Evolutionary conservation across 495 filamentous ascomycete genomes (phyloP), one percentile per base, ranked within the genome.

Genomic region (Cercophora newfieldiana): DNA sequence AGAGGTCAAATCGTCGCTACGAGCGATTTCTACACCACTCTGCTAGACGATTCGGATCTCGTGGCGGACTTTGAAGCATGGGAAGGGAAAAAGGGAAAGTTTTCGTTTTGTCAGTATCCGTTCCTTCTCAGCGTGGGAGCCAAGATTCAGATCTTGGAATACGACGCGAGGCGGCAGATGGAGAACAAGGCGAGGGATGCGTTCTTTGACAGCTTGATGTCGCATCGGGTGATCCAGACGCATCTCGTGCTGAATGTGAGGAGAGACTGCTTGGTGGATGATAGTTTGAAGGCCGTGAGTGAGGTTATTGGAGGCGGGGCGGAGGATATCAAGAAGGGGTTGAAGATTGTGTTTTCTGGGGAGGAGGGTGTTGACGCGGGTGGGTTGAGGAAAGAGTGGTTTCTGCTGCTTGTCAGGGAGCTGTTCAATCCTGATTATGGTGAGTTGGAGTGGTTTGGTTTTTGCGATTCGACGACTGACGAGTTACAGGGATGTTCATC

Each of bases 331-430:
- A 98, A 98, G 77, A 97, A 98, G 75, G 92, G 90, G 7, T 77
- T 98, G 53, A 87, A 90, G 30, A 94, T 97, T 54, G 89, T 91
- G 63, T 98, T 98, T 69, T 74, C 86, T 24, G 93, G 92, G 50
- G 94, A 97, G 75, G 94, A 97, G 74, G 94, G 94, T 1, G 86
- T 97, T 53, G 94, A 98, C 79, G 94, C 91, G 8, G 94, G 94
- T 28, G 94, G 94, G 4, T 83, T 96, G 30, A 87, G 93, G 55
- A 98, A 98, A 74, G 94, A 98, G 77, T 98, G 94, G 94, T 98
- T 98, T 71, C 80, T 97, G 37, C 83, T 97, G 59, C 86, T 98
- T 19, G 91, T 96, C 19, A 83, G 94, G 65, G 94, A 98, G 71
- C 86, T 98, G 26, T 97, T 97, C 76, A 93, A 96, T 71, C 93